phyloP scores from a whole-genome alignment of 225 moss, liverwort and hornwort species.

The Polytrichum formosum region DNA sequence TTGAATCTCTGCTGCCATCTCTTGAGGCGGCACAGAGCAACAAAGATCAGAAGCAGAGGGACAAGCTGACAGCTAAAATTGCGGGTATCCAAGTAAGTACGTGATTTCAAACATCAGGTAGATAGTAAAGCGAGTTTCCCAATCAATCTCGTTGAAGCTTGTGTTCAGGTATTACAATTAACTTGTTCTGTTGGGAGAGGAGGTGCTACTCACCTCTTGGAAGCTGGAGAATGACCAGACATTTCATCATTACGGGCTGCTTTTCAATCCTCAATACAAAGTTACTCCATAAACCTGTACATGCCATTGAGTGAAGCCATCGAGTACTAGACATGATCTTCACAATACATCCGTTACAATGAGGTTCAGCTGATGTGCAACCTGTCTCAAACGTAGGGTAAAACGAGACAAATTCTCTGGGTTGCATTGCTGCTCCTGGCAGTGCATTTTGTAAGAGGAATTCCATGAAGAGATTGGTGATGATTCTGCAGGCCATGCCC shows the following conservation, averaged over 20 bases:
- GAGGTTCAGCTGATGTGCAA: slow-evolving; percentile 16
- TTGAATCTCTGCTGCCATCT: slow-evolving; percentile 39
- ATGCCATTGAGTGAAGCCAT: no score
- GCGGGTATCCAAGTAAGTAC: slow-evolving; percentile 58
- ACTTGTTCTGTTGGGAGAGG: slow-evolving; percentile 2
- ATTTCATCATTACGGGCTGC: neutral
- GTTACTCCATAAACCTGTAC: neutral
- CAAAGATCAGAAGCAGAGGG: slow-evolving; percentile 35
- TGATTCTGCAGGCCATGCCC: slow-evolving; percentile 7
- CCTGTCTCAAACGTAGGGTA: slow-evolving; percentile 33
- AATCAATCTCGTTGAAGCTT: neutral
- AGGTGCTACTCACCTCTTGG: slow-evolving; percentile 3
- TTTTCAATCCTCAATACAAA: slow-evolving; percentile 21
- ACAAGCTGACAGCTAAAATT: slow-evolving; percentile 37
- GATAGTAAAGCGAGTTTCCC: neutral
- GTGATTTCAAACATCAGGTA: slow-evolving; percentile 11
- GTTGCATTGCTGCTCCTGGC: slow-evolving; percentile 50
- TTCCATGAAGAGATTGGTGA: slow-evolving; percentile 20
- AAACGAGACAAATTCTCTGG: slow-evolving; percentile 34
- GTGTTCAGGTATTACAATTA: neutral
- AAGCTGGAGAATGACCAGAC: slow-evolving; percentile 6
- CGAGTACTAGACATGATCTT: slow-evolving; percentile 9
- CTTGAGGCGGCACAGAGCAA: slow-evolving; percentile 42
- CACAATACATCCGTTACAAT: slow-evolving; percentile 1
- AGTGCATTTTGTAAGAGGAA: slow-evolving; percentile 45